phyloP scores from a whole-genome alignment of 1,284 basidiomycete genomes.

The Tranzscheliella williamsii region DNA sequence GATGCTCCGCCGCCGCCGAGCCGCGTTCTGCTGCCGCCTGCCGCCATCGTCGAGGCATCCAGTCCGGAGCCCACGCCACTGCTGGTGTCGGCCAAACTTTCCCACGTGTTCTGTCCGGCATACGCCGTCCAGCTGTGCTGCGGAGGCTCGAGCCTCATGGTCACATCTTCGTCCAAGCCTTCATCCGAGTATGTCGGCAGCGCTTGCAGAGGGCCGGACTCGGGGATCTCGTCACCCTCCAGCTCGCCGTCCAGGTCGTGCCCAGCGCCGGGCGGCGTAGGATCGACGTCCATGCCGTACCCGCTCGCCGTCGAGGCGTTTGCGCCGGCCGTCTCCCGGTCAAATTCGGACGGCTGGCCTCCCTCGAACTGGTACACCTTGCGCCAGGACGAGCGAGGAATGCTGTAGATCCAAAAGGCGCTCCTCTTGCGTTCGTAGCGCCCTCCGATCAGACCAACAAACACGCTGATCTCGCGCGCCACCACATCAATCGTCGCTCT shows the following conservation, averaged over 20 bases:
- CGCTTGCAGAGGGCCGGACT: conserved; percentile 33
- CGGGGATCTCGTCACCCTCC: conserved; percentile 35
- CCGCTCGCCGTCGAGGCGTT: conserved; percentile 1
- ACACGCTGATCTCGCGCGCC: conserved; percentile 54
- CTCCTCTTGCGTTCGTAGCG: conserved; percentile 41
- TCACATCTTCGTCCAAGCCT: conserved; percentile 28
- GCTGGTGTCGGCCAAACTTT: neutral
- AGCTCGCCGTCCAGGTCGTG: conserved; percentile 26
- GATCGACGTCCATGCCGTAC: conserved; percentile 6
- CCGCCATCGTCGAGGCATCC: conserved; percentile 10
- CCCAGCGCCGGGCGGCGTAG: neutral
- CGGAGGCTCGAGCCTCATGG: conserved; percentile 24
- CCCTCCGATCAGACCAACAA: conserved; percentile 49
- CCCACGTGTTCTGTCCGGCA: conserved; percentile 10
- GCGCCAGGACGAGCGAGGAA: conserved; percentile 40
- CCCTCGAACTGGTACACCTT: conserved; percentile 44
- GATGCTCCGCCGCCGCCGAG: conserved; percentile 4
- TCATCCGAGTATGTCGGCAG: conserved; percentile 36
- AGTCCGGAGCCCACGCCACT: neutral
- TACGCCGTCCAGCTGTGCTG: conserved; percentile 29
- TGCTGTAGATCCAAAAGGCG: conserved; percentile 53
- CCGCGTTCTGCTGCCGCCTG: neutral
- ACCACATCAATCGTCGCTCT: conserved; percentile 53
- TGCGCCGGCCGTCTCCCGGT: conserved; percentile 8
- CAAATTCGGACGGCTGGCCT: conserved; percentile 29